Evolutionary conservation across 1,284 basidiomycete species (phyloP).

Genomic region (Takashimella tepidaria): DNA sequence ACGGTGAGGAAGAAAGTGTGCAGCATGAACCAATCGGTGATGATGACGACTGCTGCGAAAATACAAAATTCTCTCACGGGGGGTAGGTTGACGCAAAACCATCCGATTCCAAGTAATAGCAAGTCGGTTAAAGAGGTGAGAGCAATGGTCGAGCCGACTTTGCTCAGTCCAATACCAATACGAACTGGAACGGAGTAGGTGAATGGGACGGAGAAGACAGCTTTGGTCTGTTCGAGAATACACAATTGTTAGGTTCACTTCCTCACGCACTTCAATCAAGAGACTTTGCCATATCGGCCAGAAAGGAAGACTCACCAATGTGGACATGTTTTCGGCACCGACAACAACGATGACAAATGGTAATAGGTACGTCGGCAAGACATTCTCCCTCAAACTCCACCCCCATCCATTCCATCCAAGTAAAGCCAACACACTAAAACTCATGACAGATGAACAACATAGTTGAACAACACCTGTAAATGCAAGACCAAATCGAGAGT

Average conservation of each 20-base stretch:
- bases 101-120: constrained; percentile 70
- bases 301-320: constrained; percentile 63
- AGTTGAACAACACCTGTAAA: constrained; percentile 92
- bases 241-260: too few species aligned
- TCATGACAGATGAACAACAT: constrained; percentile 84
- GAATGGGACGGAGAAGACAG: constrained; percentile 83
- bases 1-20: constrained; percentile 55
- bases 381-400: constrained; percentile 28
- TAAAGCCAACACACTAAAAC: constrained; percentile 63
- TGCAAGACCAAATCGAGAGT: constrained; percentile 84
- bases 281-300: too few species aligned
- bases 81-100: constrained; percentile 63
- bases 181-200: constrained; percentile 86
- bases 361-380: constrained; percentile 57
- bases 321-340: constrained; percentile 96
- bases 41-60: constrained; percentile 87
- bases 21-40: constrained; percentile 81
- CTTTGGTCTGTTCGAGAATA: constrained; percentile 67
- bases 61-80: constrained; percentile 89
- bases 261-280: too few species aligned
- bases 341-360: constrained; percentile 94
- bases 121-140: constrained; percentile 87
- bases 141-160: constrained; percentile 84
- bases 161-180: constrained; percentile 79
- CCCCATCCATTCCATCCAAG: constrained; percentile 44